phyloP scores from a whole-genome alignment of 2,329 filamentous ascomycete genomes.

The Exophiala lecanii-corni region DNA sequence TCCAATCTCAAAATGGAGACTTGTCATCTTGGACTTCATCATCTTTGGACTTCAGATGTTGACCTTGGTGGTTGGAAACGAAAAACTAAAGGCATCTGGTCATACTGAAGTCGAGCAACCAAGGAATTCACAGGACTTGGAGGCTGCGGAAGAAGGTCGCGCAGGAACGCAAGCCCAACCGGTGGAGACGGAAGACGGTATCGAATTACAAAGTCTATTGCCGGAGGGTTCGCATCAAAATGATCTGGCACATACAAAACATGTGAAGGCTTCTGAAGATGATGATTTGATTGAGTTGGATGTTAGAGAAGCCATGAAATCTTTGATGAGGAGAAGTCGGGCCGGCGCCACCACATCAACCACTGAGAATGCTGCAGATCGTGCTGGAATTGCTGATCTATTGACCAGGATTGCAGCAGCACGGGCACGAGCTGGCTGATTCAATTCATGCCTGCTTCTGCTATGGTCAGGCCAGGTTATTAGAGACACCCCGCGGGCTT shows the following conservation, averaged over 20 bases:
- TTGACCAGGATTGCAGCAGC: slow-evolving; percentile 16
- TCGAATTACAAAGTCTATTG: slow-evolving; percentile 21
- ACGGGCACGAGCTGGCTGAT: slow-evolving; percentile 8
- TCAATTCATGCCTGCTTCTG: background rate
- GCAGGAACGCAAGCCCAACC: slow-evolving; percentile 3
- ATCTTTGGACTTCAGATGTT: slow-evolving; percentile 53
- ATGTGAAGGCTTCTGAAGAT: slow-evolving; percentile 3
- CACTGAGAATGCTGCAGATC: slow-evolving; percentile 10
- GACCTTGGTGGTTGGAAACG: slow-evolving; percentile 52
- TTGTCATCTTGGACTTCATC: slow-evolving; percentile 51
- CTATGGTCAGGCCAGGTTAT: too few species aligned
- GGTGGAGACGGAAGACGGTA: slow-evolving; percentile 13
- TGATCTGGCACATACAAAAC: background rate
- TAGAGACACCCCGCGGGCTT: too few species aligned
- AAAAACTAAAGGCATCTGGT: slow-evolving; percentile 42
- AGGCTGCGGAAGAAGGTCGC: slow-evolving; percentile 55
- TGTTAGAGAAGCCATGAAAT: slow-evolving; percentile 11
- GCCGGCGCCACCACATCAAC: slow-evolving; percentile 4
- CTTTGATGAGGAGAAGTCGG: slow-evolving; percentile 11
- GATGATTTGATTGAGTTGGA: slow-evolving; percentile 19
- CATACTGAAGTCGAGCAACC: slow-evolving; percentile 21
- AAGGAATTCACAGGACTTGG: slow-evolving; percentile 46
- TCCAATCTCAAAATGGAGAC: slow-evolving; percentile 49
- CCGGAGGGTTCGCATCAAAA: slow-evolving; percentile 8
- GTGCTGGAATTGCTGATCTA: slow-evolving; percentile 15